Evolutionary conservation across 2,329 filamentous ascomycete species (phyloP), one percentile per base, ranked within the genome.

Genomic region (Cladophialophora carrionii): DNA sequence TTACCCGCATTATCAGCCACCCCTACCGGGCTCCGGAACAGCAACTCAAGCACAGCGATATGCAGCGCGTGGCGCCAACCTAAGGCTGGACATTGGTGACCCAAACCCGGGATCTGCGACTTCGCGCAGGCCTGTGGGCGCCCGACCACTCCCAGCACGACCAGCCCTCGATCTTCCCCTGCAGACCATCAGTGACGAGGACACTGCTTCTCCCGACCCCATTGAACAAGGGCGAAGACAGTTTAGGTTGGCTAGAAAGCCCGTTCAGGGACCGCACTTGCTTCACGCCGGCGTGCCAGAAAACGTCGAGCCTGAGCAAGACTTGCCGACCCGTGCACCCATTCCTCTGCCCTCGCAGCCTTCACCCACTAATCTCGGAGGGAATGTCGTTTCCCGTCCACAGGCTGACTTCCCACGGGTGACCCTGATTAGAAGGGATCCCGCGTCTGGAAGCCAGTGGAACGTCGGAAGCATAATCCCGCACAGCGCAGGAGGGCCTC

Each of bases 401-500:
- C 48, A 34, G 26, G 20, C 49, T 49, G 56, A 32, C 22, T 29
- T 10, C 12, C 37, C 64, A 17, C 59, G 75, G 61, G 75, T 82
- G 53, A 88, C 86, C 0, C 76, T 93, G 14, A 91, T 92, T 71
- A 87, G 90, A n/a, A 85, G 90, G 68, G 88, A 92, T 73, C 88
- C 88, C 0, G 81, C 83, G 24, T 85, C 87, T 8, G 86, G 87
- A 7, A 82, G 82, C 61, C 90, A 92, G 75, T 92, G 89, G 89
- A 92, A 92, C 72, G 83, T 92, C 12, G 90, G 87, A 24, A 87
- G 82, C 61, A 83, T 92, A 22, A 56, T 83, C 82, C 49, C 78
- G 76, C 51, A 72, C 73, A 41, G 59, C 10, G 34, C 60, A 20
- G 62, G 57, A 12, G 72, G 48, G 22, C 65, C 54, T 51, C 53